A percentile compares a stretch with the other conserved stretches of the same genome.
Conservation (phyloP, 2,329 filamentous ascomycete genomes). For the Talaromyces sp. region DNA sequence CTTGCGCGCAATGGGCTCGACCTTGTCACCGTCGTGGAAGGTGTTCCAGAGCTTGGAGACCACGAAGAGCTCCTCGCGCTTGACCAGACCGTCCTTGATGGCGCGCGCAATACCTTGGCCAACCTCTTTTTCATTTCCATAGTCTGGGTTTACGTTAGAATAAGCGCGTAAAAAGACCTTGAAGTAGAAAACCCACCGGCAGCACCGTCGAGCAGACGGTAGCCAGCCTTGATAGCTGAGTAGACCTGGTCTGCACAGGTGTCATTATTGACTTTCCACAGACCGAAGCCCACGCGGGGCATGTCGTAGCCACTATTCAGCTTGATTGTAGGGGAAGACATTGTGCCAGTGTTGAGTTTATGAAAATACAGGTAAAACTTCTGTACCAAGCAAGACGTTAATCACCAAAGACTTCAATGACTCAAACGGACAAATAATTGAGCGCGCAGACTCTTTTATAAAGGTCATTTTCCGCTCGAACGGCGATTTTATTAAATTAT, state of each 20-base stretch:
- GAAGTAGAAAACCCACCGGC: constrained; percentile 39
- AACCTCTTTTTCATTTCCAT: constrained; percentile 75
- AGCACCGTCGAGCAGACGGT: constrained; percentile 57
- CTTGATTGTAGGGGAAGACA: constrained; percentile 22
- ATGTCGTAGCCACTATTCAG: constrained; percentile 25
- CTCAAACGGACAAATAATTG: not conserved
- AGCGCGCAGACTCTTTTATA: not conserved
- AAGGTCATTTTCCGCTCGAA: not conserved
- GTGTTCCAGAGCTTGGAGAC: constrained; percentile 91
- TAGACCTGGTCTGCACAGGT: constrained; percentile 72
- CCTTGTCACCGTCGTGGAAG: constrained; percentile 75
- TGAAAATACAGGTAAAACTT: not conserved
- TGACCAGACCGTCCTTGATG: constrained; percentile 74
- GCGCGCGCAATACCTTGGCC: constrained; percentile 72
- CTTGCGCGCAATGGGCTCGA: constrained; percentile 68
- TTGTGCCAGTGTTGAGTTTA: constrained; percentile 3
- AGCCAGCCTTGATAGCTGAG: constrained; percentile 60
- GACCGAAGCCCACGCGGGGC: constrained; percentile 43
- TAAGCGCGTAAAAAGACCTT: not conserved
- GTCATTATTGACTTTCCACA: constrained; percentile 78
- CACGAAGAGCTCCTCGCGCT: constrained; percentile 83
- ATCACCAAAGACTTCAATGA: not conserved
- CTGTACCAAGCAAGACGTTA: not conserved
- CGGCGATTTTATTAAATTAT: not conserved
- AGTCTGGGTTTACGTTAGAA: constrained; percentile 52